Percentiles rank a stretch among this genome's conserved stretches.
phyloP scores from a whole-genome alignment of 2,329 filamentous ascomycete species.

The Fonsecaea nubica region DNA sequence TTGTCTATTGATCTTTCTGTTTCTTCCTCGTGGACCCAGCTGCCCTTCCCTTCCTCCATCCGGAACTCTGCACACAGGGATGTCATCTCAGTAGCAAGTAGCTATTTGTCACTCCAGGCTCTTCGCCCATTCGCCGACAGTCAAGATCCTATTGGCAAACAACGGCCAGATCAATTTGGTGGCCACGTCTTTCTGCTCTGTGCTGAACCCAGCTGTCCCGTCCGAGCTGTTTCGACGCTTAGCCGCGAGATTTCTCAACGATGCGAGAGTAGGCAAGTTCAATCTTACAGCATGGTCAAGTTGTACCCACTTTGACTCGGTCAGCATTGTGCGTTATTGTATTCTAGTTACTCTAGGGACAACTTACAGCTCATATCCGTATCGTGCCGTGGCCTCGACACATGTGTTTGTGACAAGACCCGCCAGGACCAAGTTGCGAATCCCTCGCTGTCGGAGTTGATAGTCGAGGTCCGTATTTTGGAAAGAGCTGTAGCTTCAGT shows the following conservation, averaged over 20 bases:
- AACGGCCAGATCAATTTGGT: constrained; percentile 16
- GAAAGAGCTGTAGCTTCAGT: constrained; percentile 41
- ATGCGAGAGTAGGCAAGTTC: neutral
- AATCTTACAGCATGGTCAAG: constrained; percentile 19
- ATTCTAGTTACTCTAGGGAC: neutral
- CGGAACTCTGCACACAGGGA: neutral
- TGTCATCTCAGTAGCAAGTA: neutral
- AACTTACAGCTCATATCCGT: constrained; percentile 42
- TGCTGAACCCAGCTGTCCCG: constrained; percentile 15
- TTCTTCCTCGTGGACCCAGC: neutral
- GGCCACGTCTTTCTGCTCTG: constrained; percentile 14
- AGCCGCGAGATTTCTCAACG: neutral
- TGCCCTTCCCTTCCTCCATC: neutral
- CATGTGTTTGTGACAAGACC: constrained; percentile 46
- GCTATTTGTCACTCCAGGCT: neutral
- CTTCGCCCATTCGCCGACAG: constrained; percentile 9
- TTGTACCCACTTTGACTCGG: constrained; percentile 4
- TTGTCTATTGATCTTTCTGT: neutral
- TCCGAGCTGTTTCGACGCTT: neutral
- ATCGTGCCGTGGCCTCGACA: constrained; percentile 46
- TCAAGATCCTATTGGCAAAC: constrained; percentile 8
- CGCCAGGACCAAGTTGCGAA: constrained; percentile 44
- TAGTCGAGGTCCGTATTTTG: constrained; percentile 48
- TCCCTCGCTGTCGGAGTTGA: constrained; percentile 45
- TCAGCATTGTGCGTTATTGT: neutral